These are phyloP conservation scores for Ilyonectria destructans DNA, from an alignment of 2,329 filamentous ascomycete species.

Conservation along the genomic window DNA sequence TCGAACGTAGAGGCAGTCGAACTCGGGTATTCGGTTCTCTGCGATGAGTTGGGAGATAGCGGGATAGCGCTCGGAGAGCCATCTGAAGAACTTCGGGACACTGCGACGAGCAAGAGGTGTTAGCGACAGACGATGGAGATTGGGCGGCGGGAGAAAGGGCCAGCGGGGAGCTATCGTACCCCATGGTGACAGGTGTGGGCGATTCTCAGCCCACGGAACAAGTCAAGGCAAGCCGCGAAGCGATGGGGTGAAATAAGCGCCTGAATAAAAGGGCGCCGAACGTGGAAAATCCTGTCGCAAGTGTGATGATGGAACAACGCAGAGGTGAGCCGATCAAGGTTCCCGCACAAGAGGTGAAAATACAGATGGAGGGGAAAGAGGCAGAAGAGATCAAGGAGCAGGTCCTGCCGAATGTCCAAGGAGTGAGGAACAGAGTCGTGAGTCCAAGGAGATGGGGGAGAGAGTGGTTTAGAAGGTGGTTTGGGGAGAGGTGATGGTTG, in stretches of 20 bases:
- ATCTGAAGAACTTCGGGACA: slow-evolving; percentile 95
- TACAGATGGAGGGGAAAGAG: slow-evolving; percentile 13
- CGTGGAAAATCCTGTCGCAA: slow-evolving; percentile 41
- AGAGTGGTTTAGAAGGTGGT: slow-evolving; percentile 9
- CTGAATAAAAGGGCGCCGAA: slow-evolving; percentile 39
- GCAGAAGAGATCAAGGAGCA: slow-evolving; percentile 12
- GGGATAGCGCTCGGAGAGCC: slow-evolving; percentile 99
- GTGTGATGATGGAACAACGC: slow-evolving; percentile 17
- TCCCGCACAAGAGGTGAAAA: slow-evolving; percentile 24
- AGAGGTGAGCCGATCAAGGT: slow-evolving; percentile 19
- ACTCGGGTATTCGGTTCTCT: slow-evolving; percentile 98
- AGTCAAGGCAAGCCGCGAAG: slow-evolving; percentile 25
- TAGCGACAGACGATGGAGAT: slow-evolving; percentile 26
- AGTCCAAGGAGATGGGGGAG: slow-evolving; percentile 22
- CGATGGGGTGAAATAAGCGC: slow-evolving; percentile 30
- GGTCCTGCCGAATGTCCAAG: slow-evolving; percentile 27
- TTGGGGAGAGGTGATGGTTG: slow-evolving; percentile 30
- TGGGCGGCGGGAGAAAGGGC: neutral
- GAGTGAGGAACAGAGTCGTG: slow-evolving; percentile 24
- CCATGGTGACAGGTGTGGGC: slow-evolving; percentile 49
- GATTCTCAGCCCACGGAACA: slow-evolving; percentile 43
- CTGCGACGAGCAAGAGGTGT: slow-evolving; percentile 53
- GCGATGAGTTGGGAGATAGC: slow-evolving; percentile 98
- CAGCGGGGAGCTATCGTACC: slow-evolving; percentile 45
- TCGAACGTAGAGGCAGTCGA: slow-evolving; percentile 92